These are phyloP conservation scores for Dendrobium catenatum DNA, from an alignment of 106 monocot species.

Conservation along the genomic window DNA sequence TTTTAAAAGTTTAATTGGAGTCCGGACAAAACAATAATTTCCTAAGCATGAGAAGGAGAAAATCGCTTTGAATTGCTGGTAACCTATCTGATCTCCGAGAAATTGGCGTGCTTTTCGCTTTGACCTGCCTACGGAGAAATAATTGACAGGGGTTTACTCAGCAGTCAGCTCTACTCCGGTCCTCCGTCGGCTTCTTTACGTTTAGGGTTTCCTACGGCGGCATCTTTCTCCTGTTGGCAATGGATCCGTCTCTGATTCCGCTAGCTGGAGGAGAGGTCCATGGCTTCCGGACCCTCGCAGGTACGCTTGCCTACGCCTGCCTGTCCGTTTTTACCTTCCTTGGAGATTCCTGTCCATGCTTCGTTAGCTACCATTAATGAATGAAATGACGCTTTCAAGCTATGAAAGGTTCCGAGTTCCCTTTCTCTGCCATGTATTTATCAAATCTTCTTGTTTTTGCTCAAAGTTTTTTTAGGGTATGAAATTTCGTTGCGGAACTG, in stretches of 20 bases:
- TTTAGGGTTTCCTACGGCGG: no score
- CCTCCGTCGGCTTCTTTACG: no score
- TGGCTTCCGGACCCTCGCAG: conserved; percentile 5
- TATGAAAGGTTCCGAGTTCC: background rate
- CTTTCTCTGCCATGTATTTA: background rate
- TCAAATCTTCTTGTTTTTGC: background rate
- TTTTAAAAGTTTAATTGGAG: no score
- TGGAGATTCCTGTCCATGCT: background rate
- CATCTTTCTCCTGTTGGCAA: background rate
- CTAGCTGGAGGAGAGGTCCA: background rate
- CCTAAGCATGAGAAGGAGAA: no score
- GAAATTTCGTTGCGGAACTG: background rate
- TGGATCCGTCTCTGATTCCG: background rate
- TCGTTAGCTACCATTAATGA: background rate
- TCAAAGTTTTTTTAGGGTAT: background rate
- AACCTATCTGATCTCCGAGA: no score
- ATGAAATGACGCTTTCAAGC: background rate
- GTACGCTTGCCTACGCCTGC: background rate
- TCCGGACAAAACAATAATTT: no score
- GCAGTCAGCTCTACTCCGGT: no score
- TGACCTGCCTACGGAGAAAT: no score
- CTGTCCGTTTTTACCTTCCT: background rate
- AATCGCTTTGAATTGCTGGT: no score
- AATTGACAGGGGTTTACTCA: no score
- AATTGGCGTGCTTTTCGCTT: no score